Percentiles rank a stretch among this genome's conserved stretches.
These are phyloP conservation scores for Trichoderma guizhouense DNA, from an alignment of 2,329 filamentous ascomycete genomes.

Conservation along the genomic window DNA sequence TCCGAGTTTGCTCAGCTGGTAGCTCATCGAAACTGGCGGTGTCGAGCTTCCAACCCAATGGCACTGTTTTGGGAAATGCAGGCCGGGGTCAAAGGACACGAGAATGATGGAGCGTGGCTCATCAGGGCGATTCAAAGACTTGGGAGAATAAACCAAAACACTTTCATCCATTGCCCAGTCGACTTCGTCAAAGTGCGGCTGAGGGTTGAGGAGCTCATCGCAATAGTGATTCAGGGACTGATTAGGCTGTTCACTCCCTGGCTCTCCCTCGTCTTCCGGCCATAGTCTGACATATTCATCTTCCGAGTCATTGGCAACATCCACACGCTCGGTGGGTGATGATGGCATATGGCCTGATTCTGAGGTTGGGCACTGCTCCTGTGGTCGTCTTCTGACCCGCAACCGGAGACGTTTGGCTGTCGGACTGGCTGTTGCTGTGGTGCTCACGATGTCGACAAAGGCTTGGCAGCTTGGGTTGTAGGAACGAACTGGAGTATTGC, in stretches of 20 bases:
- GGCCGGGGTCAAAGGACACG: constrained; percentile 31
- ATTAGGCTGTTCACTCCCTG: not conserved
- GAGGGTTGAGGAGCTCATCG: constrained; percentile 36
- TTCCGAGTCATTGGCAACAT: not conserved
- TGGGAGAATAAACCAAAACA: constrained; percentile 42
- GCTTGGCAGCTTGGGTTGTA: constrained; percentile 53
- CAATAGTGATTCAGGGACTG: constrained; percentile 25
- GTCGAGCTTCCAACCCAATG: constrained; percentile 10
- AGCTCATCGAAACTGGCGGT: not conserved
- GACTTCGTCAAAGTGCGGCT: constrained; percentile 32
- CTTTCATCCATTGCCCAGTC: constrained; percentile 46
- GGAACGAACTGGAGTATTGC: constrained; percentile 51
- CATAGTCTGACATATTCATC: constrained; percentile 22
- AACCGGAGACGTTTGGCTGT: constrained; percentile 44
- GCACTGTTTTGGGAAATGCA: constrained; percentile 24
- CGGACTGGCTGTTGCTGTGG: constrained; percentile 34
- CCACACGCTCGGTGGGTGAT: not conserved
- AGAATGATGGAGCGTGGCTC: constrained; percentile 25
- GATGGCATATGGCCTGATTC: not conserved
- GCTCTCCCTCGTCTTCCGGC: constrained; percentile 22
- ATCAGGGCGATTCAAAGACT: constrained; percentile 15
- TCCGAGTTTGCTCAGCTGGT: not conserved
- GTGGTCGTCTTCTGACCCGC: constrained; percentile 25
- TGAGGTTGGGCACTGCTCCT: not conserved
- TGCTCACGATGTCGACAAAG: constrained; percentile 59